Conservation (phyloP, 805 yeast genomes). For the Sugiyamaella smithiae region DNA sequence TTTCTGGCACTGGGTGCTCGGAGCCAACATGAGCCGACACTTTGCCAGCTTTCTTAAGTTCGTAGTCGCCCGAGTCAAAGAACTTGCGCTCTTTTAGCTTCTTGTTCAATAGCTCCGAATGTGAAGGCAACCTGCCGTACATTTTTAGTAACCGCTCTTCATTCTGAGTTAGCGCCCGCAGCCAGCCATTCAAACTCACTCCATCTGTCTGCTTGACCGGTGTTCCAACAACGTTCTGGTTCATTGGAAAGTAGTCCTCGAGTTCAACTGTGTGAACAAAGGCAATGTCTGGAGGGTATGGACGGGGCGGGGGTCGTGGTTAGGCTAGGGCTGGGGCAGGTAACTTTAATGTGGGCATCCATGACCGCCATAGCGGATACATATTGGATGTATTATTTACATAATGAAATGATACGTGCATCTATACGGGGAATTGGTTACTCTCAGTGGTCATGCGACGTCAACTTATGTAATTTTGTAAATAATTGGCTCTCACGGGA, state of each 20-base stretch:
- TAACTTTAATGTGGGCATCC: too few species aligned
- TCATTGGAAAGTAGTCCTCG: constrained; percentile 1
- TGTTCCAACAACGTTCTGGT: background rate
- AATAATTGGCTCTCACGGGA: too few species aligned
- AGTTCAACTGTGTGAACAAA: background rate
- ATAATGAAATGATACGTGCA: too few species aligned
- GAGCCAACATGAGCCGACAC: constrained; percentile 34
- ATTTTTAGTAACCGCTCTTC: constrained; percentile 72
- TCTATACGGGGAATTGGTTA: too few species aligned
- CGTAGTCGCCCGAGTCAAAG: constrained; percentile 93
- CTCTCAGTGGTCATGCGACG: too few species aligned
- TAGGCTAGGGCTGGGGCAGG: constrained; percentile 2
- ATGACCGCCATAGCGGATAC: too few species aligned
- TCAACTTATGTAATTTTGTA: too few species aligned
- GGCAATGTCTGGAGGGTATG: background rate
- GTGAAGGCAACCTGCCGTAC: constrained; percentile 84
- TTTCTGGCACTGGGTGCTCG: constrained; percentile 26
- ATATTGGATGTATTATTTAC: too few species aligned
- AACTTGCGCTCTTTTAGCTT: constrained; percentile 81
- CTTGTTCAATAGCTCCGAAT: constrained; percentile 68
- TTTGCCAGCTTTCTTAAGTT: constrained; percentile 52
- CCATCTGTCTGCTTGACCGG: background rate
- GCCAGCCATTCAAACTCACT: background rate
- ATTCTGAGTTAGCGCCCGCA: constrained; percentile 43
- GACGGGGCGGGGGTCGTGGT: background rate